Evolutionary conservation across 768 basidiomycete species (phyloP), one percentile per base, ranked within the genome.

Genomic region (Trametes cingulata): DNA sequence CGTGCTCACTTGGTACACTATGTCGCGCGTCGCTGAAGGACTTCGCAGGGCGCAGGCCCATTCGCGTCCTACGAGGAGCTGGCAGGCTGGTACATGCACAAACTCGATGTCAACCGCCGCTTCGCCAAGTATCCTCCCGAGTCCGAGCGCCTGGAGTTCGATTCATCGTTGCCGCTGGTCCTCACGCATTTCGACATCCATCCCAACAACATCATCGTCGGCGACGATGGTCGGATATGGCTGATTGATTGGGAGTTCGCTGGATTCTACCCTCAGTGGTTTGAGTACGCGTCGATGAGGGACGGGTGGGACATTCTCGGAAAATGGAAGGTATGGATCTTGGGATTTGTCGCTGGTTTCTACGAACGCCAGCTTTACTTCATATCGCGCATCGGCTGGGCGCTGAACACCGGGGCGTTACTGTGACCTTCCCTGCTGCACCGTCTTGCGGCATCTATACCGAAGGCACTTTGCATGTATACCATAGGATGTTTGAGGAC

Each of bases 31-130:
- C 13, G 6, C 41, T 36, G 17, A 29, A 7, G 6, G 9, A 14
- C 39, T 15, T 39, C 22, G 14, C 53, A 61, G 60, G 60, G 70
- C 37, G 68, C 62, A 10, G 73, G 73, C 17, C 73, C 73, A 8
- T 74, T 73, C 52, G 25, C 48, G 4, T 66, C 73, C 1, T 73
- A 73, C 51, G 47, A 49, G 6, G 71, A 67, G 9, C 60, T 73
- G 56, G 51, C 67, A 2, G 60, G 56, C 1, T 71, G 69, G 68
- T 73, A 61, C 57, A 45, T 29, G 48, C 58, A 62, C 54, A 60
- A 63, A 27, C 51, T 58, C 33, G 52, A 58, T 3, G 52, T 63
- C 36, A 54, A 52, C 37, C 50, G 50, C 2, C 52, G 58, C 50
- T 35, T 62, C 48, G 46, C 22, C 17, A 62, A 62, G 14, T 45